These are phyloP conservation scores for Coniochaeta sp. DNA, from an alignment of 2,329 filamentous ascomycete genomes.

Conservation along the genomic window DNA sequence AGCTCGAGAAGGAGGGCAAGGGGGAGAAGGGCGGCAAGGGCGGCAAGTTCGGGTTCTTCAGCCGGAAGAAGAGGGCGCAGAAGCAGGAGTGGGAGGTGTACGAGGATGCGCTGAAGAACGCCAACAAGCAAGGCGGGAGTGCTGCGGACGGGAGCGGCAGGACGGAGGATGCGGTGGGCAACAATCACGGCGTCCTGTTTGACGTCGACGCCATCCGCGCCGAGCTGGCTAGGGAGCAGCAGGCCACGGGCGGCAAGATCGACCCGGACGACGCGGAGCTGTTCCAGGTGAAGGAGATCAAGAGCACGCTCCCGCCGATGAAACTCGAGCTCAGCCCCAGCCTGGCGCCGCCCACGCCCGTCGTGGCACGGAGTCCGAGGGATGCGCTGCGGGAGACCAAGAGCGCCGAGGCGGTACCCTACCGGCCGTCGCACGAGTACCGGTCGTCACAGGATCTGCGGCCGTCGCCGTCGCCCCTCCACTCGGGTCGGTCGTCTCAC, in stretches of 20 bases:
- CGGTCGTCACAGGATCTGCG: conserved; percentile 13
- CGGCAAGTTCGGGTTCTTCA: conserved; percentile 66
- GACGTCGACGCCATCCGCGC: conserved; percentile 91
- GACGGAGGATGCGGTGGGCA: conserved; percentile 40
- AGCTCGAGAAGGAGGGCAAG: conserved; percentile 61
- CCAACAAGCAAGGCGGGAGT: conserved; percentile 7
- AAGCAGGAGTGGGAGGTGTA: conserved; percentile 95
- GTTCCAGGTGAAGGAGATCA: conserved; percentile 67
- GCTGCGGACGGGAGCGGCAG: conserved; percentile 19
- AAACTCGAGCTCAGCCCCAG: conserved; percentile 54
- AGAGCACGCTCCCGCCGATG: conserved; percentile 85
- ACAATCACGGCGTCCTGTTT: conserved; percentile 67
- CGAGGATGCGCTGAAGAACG: conserved; percentile 53
- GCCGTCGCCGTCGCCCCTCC: conserved; percentile 9
- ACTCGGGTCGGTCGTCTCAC: conserved; percentile 6
- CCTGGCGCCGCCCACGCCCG: conserved; percentile 20
- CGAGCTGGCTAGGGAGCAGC: conserved; percentile 66
- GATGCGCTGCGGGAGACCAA: conserved; percentile 34
- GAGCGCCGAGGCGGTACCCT: conserved; percentile 32
- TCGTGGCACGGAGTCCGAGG: conserved; percentile 19
- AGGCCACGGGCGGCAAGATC: conserved; percentile 16
- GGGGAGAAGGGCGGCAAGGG: conserved; percentile 25
- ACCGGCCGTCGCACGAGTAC: conserved; percentile 15
- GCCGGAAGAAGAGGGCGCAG: conserved; percentile 69
- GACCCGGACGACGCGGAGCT: conserved; percentile 27